Conservation (phyloP, 768 basidiomycete genomes). For the Rhodotorula diobovata region DNA sequence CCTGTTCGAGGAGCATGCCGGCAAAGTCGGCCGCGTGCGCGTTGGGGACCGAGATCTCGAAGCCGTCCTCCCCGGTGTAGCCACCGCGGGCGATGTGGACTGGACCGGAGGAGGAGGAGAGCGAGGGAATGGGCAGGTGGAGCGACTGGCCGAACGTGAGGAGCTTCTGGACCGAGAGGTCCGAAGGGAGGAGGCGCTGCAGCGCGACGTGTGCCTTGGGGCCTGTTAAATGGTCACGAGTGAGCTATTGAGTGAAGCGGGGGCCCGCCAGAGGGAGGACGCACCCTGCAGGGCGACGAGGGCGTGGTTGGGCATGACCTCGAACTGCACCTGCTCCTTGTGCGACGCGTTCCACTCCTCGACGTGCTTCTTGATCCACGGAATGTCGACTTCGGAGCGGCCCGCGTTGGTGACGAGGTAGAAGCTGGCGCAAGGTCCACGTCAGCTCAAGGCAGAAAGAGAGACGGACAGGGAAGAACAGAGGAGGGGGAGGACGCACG, state of each 20-base stretch:
- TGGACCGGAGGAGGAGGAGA: slow-evolving; percentile 51
- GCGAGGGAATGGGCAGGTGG: slow-evolving; percentile 65
- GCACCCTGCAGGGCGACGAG: slow-evolving; percentile 83
- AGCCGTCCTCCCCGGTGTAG: slow-evolving; percentile 98
- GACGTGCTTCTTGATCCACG: slow-evolving; percentile 67
- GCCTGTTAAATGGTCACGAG: slow-evolving; percentile 51
- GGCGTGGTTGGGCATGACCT: slow-evolving; percentile 77
- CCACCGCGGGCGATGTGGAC: slow-evolving; percentile 80
- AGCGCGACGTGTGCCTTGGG: slow-evolving; percentile 76
- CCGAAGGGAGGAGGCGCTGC: slow-evolving; percentile 50
- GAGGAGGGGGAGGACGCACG: slow-evolving; percentile 36
- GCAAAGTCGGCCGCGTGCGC: slow-evolving; percentile 22
- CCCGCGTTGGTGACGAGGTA: slow-evolving; percentile 98
- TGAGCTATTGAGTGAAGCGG: neutral
- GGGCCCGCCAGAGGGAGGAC: slow-evolving; percentile 19
- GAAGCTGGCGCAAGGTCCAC: slow-evolving; percentile 55
- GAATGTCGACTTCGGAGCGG: slow-evolving; percentile 70
- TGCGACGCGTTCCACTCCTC: slow-evolving; percentile 67
- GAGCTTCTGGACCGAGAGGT: slow-evolving; percentile 47
- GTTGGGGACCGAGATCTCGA: slow-evolving; percentile 55
- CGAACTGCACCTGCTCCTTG: slow-evolving; percentile 62
- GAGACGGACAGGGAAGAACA: too few relatives aligned
- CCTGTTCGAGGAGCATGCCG: slow-evolving; percentile 29
- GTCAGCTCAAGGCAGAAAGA: neutral
- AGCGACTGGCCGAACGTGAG: slow-evolving; percentile 82